Conservation (phyloP, 148 eudicot genomes). For the Gaultheria prostrata region DNA sequence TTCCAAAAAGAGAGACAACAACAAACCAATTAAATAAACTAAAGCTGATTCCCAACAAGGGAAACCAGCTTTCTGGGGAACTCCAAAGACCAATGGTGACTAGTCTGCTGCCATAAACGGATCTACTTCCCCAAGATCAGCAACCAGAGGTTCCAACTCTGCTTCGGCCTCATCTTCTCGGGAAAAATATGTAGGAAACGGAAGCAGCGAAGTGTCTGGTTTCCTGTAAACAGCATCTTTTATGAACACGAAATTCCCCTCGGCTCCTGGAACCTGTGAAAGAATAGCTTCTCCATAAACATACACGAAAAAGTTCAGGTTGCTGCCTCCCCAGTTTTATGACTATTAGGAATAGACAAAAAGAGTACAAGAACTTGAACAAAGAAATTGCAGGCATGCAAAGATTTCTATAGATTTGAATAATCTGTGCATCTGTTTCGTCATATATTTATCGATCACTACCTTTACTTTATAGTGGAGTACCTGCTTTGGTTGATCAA, state of each 20-base stretch:
- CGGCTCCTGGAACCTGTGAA: slow-evolving; percentile 76
- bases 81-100: background rate
- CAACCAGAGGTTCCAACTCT: slow-evolving; percentile 63
- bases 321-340: background rate
- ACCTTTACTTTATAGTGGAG: background rate
- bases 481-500: background rate
- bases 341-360: background rate
- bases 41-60: too few relatives aligned
- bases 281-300: slow-evolving; percentile 8
- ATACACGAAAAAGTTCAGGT: background rate
- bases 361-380: background rate
- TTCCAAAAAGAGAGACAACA: background rate
- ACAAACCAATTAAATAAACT: too few relatives aligned
- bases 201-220: slow-evolving; percentile 63
- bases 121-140: slow-evolving; percentile 86
- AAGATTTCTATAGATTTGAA: background rate
- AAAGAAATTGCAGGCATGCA: background rate
- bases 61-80: slow-evolving; percentile 6
- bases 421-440: background rate
- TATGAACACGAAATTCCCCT: slow-evolving; percentile 86
- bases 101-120: slow-evolving; percentile 92
- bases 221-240: slow-evolving; percentile 73
- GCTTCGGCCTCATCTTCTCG: slow-evolving; percentile 62
- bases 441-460: background rate
- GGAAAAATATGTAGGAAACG: slow-evolving; percentile 82